Evolutionary conservation across 2,329 filamentous ascomycete genomes (phyloP).

Genomic region (Decorospora gaudefroyi): DNA sequence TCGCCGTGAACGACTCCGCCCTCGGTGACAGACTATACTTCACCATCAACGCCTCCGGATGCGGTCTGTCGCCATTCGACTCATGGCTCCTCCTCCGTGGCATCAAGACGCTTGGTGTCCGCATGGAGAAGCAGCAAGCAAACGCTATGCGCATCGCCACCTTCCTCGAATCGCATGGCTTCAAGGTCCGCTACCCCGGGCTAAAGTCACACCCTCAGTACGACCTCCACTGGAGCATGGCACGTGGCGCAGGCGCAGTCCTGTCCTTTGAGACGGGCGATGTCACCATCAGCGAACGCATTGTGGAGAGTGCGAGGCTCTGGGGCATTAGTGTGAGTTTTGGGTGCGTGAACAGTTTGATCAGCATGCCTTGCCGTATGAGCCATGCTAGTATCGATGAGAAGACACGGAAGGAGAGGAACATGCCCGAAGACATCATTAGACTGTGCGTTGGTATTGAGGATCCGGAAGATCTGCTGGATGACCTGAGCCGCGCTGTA

Average conservation of each 20-base stretch:
- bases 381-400: constrained; percentile 98
- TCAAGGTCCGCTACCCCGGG: constrained; percentile 93
- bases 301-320: constrained; percentile 88
- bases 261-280: constrained; percentile 96
- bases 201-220: constrained; percentile 95
- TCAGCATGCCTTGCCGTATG: constrained; percentile 99
- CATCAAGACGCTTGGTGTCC: constrained; percentile 93
- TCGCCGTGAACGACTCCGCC: constrained; percentile 81
- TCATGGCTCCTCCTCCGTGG: constrained; percentile 94
- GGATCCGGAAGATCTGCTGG: constrained; percentile 86
- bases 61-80: constrained; percentile 91
- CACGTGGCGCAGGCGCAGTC: constrained; percentile 89
- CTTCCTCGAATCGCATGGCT: constrained; percentile 88
- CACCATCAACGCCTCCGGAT: constrained; percentile 95
- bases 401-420: constrained; percentile 71
- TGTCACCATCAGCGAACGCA: constrained; percentile 78
- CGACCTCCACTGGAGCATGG: constrained; percentile 93
- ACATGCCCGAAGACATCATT: constrained; percentile 97
- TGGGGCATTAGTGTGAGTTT: constrained; percentile 98
- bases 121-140: constrained; percentile 97
- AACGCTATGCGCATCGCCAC: constrained; percentile 90
- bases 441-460: constrained; percentile 95
- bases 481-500: constrained; percentile 89
- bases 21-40: constrained; percentile 92
- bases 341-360: constrained; percentile 96